These are phyloP conservation scores for Ascochyta koolunga DNA, from an alignment of 2,329 filamentous ascomycete genomes.

Conservation along the genomic window DNA sequence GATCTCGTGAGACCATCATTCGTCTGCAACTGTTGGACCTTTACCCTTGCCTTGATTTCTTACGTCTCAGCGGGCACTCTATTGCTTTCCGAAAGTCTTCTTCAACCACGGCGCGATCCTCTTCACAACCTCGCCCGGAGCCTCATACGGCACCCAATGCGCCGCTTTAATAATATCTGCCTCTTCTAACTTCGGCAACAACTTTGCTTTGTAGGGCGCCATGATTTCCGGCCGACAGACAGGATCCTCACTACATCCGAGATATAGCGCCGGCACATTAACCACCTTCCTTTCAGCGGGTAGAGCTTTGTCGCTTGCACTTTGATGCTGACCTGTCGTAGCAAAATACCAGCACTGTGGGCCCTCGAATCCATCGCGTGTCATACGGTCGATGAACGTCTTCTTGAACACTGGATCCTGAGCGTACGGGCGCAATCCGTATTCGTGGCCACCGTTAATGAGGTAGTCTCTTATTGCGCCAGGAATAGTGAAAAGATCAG, in stretches of 20 bases:
- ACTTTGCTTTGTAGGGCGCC: slow-evolving; percentile 26
- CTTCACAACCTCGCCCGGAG: slow-evolving; percentile 37
- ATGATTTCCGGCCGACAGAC: slow-evolving; percentile 44
- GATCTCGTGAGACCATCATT: too few relatives aligned
- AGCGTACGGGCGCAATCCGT: slow-evolving; percentile 44
- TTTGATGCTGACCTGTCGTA: slow-evolving; percentile 30
- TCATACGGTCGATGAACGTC: slow-evolving; percentile 45
- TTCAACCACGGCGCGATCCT: slow-evolving; percentile 28
- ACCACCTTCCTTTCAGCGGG: slow-evolving; percentile 29
- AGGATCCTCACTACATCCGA: slow-evolving; percentile 43
- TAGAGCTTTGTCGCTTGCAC: slow-evolving; percentile 34
- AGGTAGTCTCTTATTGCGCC: slow-evolving; percentile 45
- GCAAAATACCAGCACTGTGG: slow-evolving; percentile 50
- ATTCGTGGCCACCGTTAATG: slow-evolving; percentile 4
- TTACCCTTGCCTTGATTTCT: background rate
- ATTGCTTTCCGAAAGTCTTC: slow-evolving; percentile 17
- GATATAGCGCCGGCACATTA: slow-evolving; percentile 47
- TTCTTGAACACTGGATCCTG: slow-evolving; percentile 37
- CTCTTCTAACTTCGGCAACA: slow-evolving; percentile 43
- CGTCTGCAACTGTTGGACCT: too few relatives aligned
- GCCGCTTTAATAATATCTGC: slow-evolving; percentile 38
- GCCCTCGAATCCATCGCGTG: slow-evolving; percentile 41
- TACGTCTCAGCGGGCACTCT: background rate
- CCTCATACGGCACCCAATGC: slow-evolving; percentile 48
- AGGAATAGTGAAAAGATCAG: slow-evolving; percentile 45